Evolutionary conservation across 257 asterid species (phyloP), one percentile per base, ranked within the genome.

Genomic region (Solanum rostratum): DNA sequence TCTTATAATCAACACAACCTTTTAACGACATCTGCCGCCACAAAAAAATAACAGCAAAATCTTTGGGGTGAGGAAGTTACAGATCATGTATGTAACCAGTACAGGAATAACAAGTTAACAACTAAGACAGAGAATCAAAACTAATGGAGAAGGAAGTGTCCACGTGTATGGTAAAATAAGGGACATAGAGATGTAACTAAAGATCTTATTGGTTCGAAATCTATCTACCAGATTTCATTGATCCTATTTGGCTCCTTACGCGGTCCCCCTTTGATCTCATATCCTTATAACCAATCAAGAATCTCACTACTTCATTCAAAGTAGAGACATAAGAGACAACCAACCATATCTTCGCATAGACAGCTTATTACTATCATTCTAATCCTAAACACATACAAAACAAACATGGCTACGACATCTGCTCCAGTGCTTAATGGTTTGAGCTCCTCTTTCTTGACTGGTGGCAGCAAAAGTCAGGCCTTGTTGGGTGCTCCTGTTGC

Each of bases 351-450:
- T 45, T 62, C 45, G 55, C 33, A 18, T 62, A 74, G 20, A n/a
- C 29, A 45, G 29, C 76, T 65, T 81, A 59, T 12, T 54, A 16
- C 66, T 57, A 43, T 39, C 62, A 81, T 7, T 60, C 71, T 79
- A 29, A 80, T 66, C 19, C n/a, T 33, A 3, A 24, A 29, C 55
- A 65, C 43, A 57, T 68, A 29, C 10, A 54, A 13, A 54, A 11
- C 24, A 27, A 24, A 30, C 16, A 97, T 97, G 99, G 97, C 98
- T 82, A 90, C 98, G 22, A 93, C 98, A 63, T 97, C 99, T 69
- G 96, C 98, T 86, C 96, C 99, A 43, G 85, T 95, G 87, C 85
- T 93, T 0, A 95, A 91, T 83, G 99, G 98, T 53, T 74, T 92
- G 83, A 91, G 97, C 84, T 92, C 97, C 78, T 84, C 93, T 79